Conservation (phyloP, 352 stramenopile species). For the Phytophthora ramorum region DNA sequence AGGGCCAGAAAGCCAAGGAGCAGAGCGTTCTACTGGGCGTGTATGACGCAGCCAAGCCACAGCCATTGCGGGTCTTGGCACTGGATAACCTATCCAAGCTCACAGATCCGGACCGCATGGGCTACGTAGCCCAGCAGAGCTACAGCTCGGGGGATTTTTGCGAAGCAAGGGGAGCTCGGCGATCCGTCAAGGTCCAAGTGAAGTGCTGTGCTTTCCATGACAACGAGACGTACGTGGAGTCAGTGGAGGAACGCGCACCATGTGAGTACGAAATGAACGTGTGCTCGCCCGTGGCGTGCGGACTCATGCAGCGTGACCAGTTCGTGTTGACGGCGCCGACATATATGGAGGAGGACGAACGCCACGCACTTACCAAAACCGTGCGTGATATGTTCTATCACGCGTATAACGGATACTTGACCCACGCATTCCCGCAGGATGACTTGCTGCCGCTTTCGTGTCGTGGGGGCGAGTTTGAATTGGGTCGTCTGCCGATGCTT, state of each 20-base stretch:
- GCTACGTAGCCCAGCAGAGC: constrained; percentile 64
- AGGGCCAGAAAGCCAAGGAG: constrained; percentile 25
- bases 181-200: constrained; percentile 58
- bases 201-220: constrained; percentile 79
- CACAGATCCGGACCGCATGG: constrained; percentile 55
- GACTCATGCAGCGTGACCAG: constrained; percentile 73
- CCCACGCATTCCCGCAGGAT: constrained; percentile 84
- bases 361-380: constrained; percentile 54
- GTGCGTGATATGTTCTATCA: constrained; percentile 93
- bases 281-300: constrained; percentile 78
- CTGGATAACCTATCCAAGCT: constrained; percentile 47
- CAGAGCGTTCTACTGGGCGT: constrained; percentile 53
- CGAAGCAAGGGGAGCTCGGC: constrained; percentile 17
- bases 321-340: constrained; percentile 63
- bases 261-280: constrained; percentile 76
- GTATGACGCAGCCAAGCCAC: constrained; percentile 38
- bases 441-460: constrained; percentile 80
- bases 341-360: constrained; percentile 65
- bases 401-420: constrained; percentile 87
- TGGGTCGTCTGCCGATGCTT: constrained; percentile 84
- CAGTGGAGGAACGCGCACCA: constrained; percentile 51
- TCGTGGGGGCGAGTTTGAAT: constrained; percentile 72
- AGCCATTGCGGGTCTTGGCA: constrained; percentile 48
- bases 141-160: constrained; percentile 62
- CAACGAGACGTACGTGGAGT: constrained; percentile 88